Evolutionary conservation across 192 early-diverging fungal genomes (phyloP).

Genomic region (Geosiphon pyriformis): DNA sequence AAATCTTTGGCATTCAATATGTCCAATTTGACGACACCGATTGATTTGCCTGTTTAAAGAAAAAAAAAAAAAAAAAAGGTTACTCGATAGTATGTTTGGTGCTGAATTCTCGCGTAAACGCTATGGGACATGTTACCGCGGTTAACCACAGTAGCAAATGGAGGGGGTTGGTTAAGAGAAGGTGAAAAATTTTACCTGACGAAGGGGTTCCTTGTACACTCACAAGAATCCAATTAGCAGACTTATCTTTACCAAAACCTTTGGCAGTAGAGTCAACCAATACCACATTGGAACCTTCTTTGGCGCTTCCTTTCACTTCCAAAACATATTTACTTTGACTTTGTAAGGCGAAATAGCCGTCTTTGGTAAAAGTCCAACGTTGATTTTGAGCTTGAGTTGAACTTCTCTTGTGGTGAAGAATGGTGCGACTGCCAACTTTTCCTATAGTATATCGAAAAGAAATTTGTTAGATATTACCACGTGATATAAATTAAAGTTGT

Average conservation of each 20-base stretch:
- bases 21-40: constrained; percentile 24
- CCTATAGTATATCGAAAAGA: background rate
- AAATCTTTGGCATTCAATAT: constrained; percentile 10
- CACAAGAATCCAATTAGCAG: background rate
- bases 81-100: too few species aligned
- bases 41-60: background rate
- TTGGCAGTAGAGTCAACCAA: constrained; percentile 2
- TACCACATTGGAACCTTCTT: constrained; percentile 9
- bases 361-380: constrained; percentile 13
- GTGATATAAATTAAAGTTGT: background rate
- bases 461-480: background rate
- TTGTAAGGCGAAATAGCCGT: constrained; percentile 18
- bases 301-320: constrained; percentile 14
- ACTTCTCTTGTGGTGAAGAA: background rate
- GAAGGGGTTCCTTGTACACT: background rate
- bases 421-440: background rate
- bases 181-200: background rate
- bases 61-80: too few species aligned
- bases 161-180: too few species aligned
- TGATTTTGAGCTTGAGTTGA: constrained; percentile 1
- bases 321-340: constrained; percentile 1
- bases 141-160: background rate
- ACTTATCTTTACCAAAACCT: background rate
- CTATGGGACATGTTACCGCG: background rate
- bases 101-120: too few species aligned